Evolutionary conservation across 352 stramenopile genomes (phyloP), one percentile per base, ranked within the genome.

Genomic region (Pythium aquatile): DNA sequence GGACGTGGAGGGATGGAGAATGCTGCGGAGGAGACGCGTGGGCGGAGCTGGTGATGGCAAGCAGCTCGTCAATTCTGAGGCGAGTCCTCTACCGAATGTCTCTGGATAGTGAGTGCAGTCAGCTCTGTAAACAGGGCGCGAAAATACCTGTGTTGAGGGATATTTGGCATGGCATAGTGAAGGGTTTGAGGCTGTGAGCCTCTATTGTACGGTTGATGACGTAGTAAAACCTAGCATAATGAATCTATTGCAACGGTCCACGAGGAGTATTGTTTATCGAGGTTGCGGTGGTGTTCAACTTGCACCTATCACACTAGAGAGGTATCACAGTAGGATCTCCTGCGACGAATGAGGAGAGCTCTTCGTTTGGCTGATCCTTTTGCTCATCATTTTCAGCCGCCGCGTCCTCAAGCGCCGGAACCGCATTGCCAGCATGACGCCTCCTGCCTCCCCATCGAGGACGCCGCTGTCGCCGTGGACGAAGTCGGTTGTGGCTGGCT

Each of bases 401-500:
- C n/a, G n/a, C n/a, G 52, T 37, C 28, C 33, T 42, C 46, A 2
- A 56, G 44, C 47, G 48, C 16, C 58, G 58, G 58, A 64, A 64
- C 29, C 9, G 13, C n/a, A 14, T 20, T 30, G 24, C 33, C 33
- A 10, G 10, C 53, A 47, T 37, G 32, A 51, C 29, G 24, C 6
- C 56, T 5, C 28, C 48, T 3, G 4, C 35, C 1, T 3, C n/a
- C 32, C 9, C 30, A 3, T 4, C 30, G 24, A 16, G n/a, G 44
- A 35, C 8, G 9, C 65, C 32, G 46, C 73, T 90, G 49, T 90
- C 84, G 6, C 72, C 79, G 17, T 83, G 81, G 69, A 73, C 72
- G 62, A 88, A 85, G 70, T 91, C 81, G 0, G 80, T 95, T 10
- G 32, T 87, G 29, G 87, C 87, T 13, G 87, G 87, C 20, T 94